phyloP scores from a whole-genome alignment of 2,329 filamentous ascomycete genomes.

The Fusarium devonianum region DNA sequence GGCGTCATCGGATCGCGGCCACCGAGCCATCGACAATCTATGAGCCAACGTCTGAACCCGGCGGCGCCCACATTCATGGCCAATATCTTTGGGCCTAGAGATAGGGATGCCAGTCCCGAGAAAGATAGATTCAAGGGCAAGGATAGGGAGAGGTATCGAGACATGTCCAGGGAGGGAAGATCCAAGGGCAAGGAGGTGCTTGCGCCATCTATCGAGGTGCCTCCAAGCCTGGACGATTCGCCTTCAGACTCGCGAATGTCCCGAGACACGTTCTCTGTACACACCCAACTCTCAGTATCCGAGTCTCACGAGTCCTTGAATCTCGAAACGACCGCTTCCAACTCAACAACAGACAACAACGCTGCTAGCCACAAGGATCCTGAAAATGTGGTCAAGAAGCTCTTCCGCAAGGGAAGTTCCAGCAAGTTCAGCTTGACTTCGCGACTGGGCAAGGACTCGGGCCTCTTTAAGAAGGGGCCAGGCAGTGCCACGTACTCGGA shows the following conservation, averaged over 20 bases:
- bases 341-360: slow-evolving; percentile 63
- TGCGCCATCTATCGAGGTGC: slow-evolving; percentile 50
- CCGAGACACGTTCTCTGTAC: slow-evolving; percentile 63
- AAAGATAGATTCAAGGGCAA: slow-evolving; percentile 43
- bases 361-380: slow-evolving; percentile 55
- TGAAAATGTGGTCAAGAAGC: slow-evolving; percentile 65
- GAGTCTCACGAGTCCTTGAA: slow-evolving; percentile 67
- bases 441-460: slow-evolving; percentile 60
- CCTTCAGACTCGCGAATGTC: slow-evolving; percentile 62
- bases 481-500: slow-evolving; percentile 66
- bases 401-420: slow-evolving; percentile 71
- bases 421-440: slow-evolving; percentile 71
- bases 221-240: slow-evolving; percentile 54
- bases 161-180: slow-evolving; percentile 47
- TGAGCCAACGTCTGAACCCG: slow-evolving; percentile 77
- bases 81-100: slow-evolving; percentile 64
- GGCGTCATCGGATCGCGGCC: slow-evolving; percentile 84
- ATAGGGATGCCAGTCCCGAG: slow-evolving; percentile 44
- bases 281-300: slow-evolving; percentile 64
- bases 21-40: slow-evolving; percentile 51
- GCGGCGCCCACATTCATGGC: slow-evolving; percentile 87
- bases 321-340: slow-evolving; percentile 63
- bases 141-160: slow-evolving; percentile 44
- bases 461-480: slow-evolving; percentile 65
- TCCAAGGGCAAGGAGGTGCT: slow-evolving; percentile 50